Evolutionary conservation across 805 yeast species (phyloP).

Genomic region (Ogataea parapolymorpha): DNA sequence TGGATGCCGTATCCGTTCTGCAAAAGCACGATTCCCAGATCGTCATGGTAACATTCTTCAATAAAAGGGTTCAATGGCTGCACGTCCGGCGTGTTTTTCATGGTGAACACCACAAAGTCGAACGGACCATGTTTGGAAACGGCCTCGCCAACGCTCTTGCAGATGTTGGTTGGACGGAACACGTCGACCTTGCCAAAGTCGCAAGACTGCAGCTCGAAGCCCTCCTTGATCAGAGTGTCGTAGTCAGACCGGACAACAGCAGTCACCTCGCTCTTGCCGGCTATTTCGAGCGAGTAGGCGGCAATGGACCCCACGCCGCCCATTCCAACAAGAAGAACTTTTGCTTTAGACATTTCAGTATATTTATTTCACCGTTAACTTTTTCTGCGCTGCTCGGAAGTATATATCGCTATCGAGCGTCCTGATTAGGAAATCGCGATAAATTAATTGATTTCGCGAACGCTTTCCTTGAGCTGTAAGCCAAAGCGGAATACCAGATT

Average conservation of each 20-base stretch:
- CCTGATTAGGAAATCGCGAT: constrained; percentile 8
- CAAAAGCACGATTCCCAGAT: constrained; percentile 35
- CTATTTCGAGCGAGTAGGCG: constrained; percentile 55
- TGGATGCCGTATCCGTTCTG: constrained; percentile 43
- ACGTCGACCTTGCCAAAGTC: constrained; percentile 55
- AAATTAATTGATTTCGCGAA: constrained; percentile 2
- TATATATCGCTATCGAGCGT: not conserved
- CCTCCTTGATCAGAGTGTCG: constrained; percentile 45
- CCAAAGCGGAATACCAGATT: constrained; percentile 34
- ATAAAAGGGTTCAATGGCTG: constrained; percentile 40
- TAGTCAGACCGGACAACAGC: constrained; percentile 66
- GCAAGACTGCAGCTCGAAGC: constrained; percentile 57
- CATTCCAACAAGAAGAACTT: constrained; percentile 66
- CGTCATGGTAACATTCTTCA: constrained; percentile 26
- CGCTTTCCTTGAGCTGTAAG: not conserved
- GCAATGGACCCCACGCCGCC: constrained; percentile 87
- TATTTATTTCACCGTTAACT: not conserved
- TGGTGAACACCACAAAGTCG: constrained; percentile 59
- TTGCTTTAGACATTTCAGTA: constrained; percentile 18
- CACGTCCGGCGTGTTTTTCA: constrained; percentile 67
- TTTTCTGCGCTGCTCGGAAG: not conserved
- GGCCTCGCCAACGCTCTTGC: constrained; percentile 45
- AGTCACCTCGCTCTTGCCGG: constrained; percentile 51
- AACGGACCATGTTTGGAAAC: constrained; percentile 35
- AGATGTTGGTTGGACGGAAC: constrained; percentile 52